Evolutionary conservation across 306 rosid species (phyloP).

Genomic region (Malus sylvestris): DNA sequence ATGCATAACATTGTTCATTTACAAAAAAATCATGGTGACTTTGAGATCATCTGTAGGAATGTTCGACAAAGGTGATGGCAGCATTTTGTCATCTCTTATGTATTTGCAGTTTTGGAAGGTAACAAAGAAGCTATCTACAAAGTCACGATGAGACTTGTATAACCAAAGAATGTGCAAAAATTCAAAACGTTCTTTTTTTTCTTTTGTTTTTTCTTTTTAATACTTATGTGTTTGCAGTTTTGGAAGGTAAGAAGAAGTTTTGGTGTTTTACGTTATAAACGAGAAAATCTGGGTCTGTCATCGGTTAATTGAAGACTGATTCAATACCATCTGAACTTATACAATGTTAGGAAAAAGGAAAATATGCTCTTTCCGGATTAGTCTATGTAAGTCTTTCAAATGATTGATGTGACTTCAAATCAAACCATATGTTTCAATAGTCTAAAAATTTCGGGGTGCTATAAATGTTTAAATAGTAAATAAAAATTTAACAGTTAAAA

Average conservation of each 20-base stretch:
- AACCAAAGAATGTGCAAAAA: neutral
- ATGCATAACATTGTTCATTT: neutral
- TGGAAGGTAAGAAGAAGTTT: neutral
- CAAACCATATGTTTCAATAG: too few species aligned
- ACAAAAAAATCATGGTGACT: neutral
- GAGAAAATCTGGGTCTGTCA: neutral
- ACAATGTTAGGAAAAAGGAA: neutral
- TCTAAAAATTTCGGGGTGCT: too few species aligned
- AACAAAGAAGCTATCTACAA: neutral
- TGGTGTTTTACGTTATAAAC: neutral
- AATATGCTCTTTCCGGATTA: neutral
- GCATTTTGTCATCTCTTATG: neutral
- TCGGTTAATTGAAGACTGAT: neutral
- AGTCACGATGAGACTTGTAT: neutral
- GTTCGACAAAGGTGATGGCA: neutral
- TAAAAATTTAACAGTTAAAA: too few species aligned
- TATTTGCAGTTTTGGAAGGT: neutral
- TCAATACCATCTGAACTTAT: neutral
- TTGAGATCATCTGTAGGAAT: neutral
- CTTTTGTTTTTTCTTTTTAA: neutral
- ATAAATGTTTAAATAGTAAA: too few species aligned
- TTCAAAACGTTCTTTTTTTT: neutral
- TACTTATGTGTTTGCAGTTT: too few species aligned
- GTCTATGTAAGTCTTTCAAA: neutral
- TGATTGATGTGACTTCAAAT: too few species aligned